Base-by-base conservation (phyloP, 352 stramenopile species). In the Aphanomyces astaci region DNA sequence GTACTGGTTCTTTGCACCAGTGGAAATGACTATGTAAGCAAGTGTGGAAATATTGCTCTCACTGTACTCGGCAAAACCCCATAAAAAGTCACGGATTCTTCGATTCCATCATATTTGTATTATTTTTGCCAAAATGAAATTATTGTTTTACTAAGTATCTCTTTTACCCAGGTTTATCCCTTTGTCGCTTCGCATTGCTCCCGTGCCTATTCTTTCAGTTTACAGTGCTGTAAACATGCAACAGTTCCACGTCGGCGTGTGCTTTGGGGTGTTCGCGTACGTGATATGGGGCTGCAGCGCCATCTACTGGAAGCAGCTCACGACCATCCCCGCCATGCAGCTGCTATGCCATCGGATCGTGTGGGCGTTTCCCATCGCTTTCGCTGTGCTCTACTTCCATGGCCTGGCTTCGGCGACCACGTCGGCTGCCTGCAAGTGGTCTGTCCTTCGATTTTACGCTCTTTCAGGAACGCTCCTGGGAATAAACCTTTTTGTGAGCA, bases 221-320 rank as follows among this genome's bases (percentile, higher is more conserved):
- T n/a, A n/a, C n/a, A n/a, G n/a, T n/a, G n/a, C n/a, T n/a, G 36
- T 43, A 15, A 43, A 43, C 9, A 53, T 53, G 45, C 45, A 53
- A 19, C 45, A 53, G 45, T 53, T 53, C 22, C 45, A 53, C 24
- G 13, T 53, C 13, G 57, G 57, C 2, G 30, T 65, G 15, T 4
- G 28, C 4, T 22, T 51, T n/a, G 57, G 32, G 13, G 31, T 65
- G 2, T 4, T 52, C 5, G 57, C 57, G 15, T 65, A 49, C 46
- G 24, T 55, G n/a, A 36, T 65, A 22, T 65, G 57, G 57, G 57
- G 57, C 15, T 52, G 48, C 24, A 53, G 48, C 9, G 27, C 57
- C 32, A 65, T 65, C 45, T 65, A 65, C 22, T 65, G 57, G 57
- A 65, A 65, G 57, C 57, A 65, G 46, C n/a, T 65, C 24, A n/a